Percentiles rank a stretch among this genome's conserved stretches.
Conservation (phyloP, 2,329 filamentous ascomycete species). For the Fusarium nisikadoi region DNA sequence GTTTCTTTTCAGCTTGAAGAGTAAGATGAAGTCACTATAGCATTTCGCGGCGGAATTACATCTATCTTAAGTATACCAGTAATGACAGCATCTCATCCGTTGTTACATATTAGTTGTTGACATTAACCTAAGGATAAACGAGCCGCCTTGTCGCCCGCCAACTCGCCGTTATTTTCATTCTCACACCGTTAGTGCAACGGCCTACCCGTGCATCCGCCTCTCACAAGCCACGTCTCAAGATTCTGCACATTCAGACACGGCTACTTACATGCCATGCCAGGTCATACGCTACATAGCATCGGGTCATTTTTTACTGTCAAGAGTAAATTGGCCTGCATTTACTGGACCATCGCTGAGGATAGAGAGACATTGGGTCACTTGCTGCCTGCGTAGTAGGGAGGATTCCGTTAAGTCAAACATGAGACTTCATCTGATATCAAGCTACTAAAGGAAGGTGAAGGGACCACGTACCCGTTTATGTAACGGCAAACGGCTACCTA, state of each 20-base stretch:
- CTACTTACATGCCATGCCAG: neutral
- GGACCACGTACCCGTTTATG: neutral
- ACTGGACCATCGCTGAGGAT: too few species aligned
- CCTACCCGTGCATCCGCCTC: neutral
- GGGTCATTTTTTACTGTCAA: neutral
- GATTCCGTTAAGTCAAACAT: too few species aligned
- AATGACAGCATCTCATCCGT: rapidly evolving
- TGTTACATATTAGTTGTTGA: neutral
- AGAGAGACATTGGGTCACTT: too few species aligned
- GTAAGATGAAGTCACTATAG: rapidly evolving
- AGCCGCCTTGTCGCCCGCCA: neutral
- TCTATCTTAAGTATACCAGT: neutral
- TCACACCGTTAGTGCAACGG: neutral
- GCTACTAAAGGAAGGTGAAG: neutral
- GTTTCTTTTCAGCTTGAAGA: rapidly evolving
- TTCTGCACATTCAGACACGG: neutral
- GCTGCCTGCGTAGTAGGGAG: too few species aligned
- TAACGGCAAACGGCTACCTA: neutral
- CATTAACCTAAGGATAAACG: neutral
- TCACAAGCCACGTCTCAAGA: neutral
- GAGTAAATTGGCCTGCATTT: neutral
- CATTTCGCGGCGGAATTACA: neutral
- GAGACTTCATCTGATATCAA: too few species aligned
- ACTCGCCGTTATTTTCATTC: neutral
- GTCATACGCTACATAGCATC: neutral